These are phyloP conservation scores for Suillus occidentalis DNA, from an alignment of 768 basidiomycete species.

Conservation along the genomic window DNA sequence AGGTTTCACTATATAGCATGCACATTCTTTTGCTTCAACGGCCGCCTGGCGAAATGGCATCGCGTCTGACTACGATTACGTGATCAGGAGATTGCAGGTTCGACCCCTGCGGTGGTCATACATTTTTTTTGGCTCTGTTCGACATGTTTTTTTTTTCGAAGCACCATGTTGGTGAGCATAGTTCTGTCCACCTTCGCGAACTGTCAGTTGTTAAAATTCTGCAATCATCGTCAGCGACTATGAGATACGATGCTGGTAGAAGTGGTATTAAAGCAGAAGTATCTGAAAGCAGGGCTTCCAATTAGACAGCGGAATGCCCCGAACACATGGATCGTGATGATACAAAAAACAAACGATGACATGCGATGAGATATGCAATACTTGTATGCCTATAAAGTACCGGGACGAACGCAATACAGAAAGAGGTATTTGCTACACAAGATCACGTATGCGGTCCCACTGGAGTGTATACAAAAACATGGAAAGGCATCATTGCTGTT, in stretches of 20 bases:
- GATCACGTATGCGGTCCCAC: not conserved
- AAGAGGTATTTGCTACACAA: slow-evolving; percentile 1
- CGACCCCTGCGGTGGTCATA: slow-evolving; percentile 83
- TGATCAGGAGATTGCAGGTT: slow-evolving; percentile 92
- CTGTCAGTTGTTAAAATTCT: not conserved
- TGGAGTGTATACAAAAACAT: not conserved
- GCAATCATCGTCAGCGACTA: not conserved
- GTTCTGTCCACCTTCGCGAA: not conserved
- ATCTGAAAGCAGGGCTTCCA: not conserved
- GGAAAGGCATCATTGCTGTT: slow-evolving; percentile 27
- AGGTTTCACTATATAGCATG: too few relatives aligned
- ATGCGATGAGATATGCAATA: not conserved
- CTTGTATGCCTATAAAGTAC: slow-evolving; percentile 1
- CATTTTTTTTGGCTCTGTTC: not conserved
- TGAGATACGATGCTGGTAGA: not conserved
- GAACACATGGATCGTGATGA: not conserved
- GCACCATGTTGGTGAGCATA: too few relatives aligned
- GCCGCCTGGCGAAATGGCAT: slow-evolving; percentile 86
- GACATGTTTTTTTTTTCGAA: too few relatives aligned
- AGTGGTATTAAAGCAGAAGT: not conserved
- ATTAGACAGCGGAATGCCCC: not conserved
- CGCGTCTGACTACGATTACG: slow-evolving; percentile 75
- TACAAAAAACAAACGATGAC: slow-evolving; percentile 3
- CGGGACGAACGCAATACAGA: not conserved
- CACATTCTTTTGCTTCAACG: slow-evolving; percentile 14